A percentile compares a stretch with the other conserved stretches of the same genome.
These are phyloP conservation scores for Conticribra weissflogii DNA, from an alignment of 108 stramenopile species.

Conservation along the genomic window DNA sequence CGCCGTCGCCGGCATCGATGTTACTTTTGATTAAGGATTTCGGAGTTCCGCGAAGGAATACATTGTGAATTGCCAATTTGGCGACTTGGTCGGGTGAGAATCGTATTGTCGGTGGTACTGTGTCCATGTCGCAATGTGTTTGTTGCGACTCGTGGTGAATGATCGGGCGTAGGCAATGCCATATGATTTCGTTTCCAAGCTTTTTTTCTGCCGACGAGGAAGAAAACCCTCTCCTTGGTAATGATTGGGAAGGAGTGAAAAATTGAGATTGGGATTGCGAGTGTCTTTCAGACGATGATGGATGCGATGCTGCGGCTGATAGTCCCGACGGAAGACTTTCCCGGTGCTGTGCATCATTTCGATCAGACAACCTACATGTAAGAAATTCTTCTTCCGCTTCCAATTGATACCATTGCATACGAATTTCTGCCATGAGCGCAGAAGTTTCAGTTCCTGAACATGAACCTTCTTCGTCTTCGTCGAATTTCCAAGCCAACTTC, in stretches of 20 bases:
- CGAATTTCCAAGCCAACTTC: conserved; percentile 27
- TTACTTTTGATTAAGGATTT: too few species aligned
- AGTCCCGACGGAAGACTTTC: too few species aligned
- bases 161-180: conserved; percentile 45
- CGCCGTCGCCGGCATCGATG: conserved; percentile 21
- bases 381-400: conserved; percentile 36
- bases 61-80: conserved; percentile 37
- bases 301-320: neutral
- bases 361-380: neutral
- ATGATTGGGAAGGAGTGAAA: conserved; percentile 15
- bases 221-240: too few species aligned
- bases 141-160: conserved; percentile 1
- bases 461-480: neutral
- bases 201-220: too few species aligned
- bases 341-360: neutral
- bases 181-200: conserved; percentile 35
- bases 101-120: conserved; percentile 22
- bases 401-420: conserved; percentile 38
- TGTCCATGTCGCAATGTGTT: conserved; percentile 9
- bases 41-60: conserved; percentile 30
- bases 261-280: conserved; percentile 22
- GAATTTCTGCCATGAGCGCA: conserved; percentile 32
- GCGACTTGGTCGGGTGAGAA: conserved; percentile 34
- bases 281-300: neutral
- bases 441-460: conserved; percentile 22